These are phyloP conservation scores for Zymoseptoria ardabiliae DNA, from an alignment of 2,329 filamentous ascomycete species.

Conservation along the genomic window DNA sequence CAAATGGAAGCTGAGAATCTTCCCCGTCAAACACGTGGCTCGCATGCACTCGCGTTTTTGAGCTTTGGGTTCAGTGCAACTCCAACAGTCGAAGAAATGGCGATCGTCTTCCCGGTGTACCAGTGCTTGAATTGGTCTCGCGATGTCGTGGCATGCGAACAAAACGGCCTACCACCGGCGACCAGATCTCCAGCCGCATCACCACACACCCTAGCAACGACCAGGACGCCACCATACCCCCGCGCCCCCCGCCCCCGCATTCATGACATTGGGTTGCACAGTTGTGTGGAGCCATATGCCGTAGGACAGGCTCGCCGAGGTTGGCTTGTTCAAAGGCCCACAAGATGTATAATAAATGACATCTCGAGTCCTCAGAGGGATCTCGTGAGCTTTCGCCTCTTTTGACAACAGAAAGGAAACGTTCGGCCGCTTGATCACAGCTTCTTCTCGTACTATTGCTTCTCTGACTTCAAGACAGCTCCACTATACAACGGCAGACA, in stretches of 20 bases:
- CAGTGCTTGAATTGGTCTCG: no score
- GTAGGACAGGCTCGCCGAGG: background rate
- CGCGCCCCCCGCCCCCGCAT: background rate
- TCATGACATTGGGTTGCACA: background rate
- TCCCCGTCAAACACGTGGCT: background rate
- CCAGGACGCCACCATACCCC: background rate
- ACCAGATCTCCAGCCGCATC: no score
- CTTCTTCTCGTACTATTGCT: background rate
- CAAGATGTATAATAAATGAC: background rate
- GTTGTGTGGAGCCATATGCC: background rate
- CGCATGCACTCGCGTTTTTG: background rate
- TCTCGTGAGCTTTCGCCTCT: background rate
- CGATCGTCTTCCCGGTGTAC: no score
- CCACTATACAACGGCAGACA: background rate
- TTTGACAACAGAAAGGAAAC: background rate
- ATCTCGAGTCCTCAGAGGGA: background rate
- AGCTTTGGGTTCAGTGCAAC: no score
- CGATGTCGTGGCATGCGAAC: no score
- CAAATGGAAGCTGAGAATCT: background rate
- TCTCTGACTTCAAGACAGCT: background rate
- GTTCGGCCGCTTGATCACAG: background rate
- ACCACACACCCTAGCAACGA: background rate
- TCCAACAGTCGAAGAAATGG: no score
- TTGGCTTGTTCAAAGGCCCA: background rate
- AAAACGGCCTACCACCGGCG: background rate